phyloP scores from a whole-genome alignment of 2,329 filamentous ascomycete species.

The Aspergillus sp. region DNA sequence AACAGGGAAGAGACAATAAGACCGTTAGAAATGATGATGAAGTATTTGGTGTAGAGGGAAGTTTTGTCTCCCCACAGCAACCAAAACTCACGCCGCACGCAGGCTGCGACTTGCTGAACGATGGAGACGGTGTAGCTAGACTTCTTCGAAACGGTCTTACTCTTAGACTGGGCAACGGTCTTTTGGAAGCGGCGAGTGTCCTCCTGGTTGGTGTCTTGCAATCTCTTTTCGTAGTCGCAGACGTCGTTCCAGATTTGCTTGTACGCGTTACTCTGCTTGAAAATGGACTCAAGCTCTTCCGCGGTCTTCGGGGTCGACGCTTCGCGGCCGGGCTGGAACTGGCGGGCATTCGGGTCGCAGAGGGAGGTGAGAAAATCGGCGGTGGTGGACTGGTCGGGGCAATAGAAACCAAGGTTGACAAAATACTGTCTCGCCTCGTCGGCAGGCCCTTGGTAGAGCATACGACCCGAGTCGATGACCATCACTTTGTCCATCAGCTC shows the following conservation, averaged over 20 bases:
- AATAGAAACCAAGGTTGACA: slow-evolving; percentile 62
- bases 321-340: slow-evolving; percentile 66
- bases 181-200: slow-evolving; percentile 66
- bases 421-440: slow-evolving; percentile 66
- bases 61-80: slow-evolving; percentile 73
- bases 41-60: slow-evolving; percentile 74
- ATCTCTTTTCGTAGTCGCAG: slow-evolving; percentile 57
- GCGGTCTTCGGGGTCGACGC: slow-evolving; percentile 67
- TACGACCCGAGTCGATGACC: slow-evolving; percentile 70
- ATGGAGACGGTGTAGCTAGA: slow-evolving; percentile 78
- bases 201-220: slow-evolving; percentile 57
- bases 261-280: slow-evolving; percentile 63
- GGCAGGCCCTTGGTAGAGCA: slow-evolving; percentile 65
- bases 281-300: slow-evolving; percentile 67
- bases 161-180: slow-evolving; percentile 63
- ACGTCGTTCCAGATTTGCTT: slow-evolving; percentile 62
- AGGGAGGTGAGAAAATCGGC: slow-evolving; percentile 76
- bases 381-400: slow-evolving; percentile 62
- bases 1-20: slow-evolving; percentile 79
- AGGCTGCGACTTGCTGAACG: slow-evolving; percentile 61
- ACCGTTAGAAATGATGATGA: slow-evolving; percentile 72
- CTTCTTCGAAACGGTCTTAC: slow-evolving; percentile 65
- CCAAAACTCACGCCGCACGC: slow-evolving; percentile 73
- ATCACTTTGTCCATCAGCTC: slow-evolving; percentile 78
- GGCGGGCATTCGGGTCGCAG: slow-evolving; percentile 70